Percentiles rank a stretch among this genome's conserved stretches.
These are phyloP conservation scores for Pseudonitzschia multiseries DNA, from an alignment of 108 stramenopile species.

Conservation along the genomic window DNA sequence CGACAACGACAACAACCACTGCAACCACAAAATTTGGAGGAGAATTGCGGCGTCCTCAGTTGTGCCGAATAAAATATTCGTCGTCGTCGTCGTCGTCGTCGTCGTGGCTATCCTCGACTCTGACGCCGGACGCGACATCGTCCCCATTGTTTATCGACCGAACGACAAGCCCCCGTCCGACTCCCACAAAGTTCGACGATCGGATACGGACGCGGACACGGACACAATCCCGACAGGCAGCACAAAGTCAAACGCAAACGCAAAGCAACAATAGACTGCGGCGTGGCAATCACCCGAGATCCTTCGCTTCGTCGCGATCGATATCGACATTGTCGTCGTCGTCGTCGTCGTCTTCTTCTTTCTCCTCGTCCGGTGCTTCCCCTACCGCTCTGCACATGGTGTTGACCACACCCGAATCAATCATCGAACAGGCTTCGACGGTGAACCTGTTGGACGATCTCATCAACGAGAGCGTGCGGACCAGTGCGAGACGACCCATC, in stretches of 20 bases:
- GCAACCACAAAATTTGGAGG: neutral
- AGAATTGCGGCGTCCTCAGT: neutral
- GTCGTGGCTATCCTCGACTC: too few relatives aligned
- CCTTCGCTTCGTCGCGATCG: neutral
- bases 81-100: neutral
- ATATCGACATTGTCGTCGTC: neutral
- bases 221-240: neutral
- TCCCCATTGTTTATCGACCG: neutral
- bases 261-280: too few relatives aligned
- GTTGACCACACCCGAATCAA: constrained; percentile 76
- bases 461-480: constrained; percentile 83
- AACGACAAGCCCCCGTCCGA: neutral
- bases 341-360: neutral
- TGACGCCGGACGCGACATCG: neutral
- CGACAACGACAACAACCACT: neutral
- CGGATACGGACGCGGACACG: neutral
- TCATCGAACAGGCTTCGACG: constrained; percentile 89
- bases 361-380: neutral
- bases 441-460: constrained; percentile 81
- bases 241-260: neutral
- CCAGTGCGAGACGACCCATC: constrained; percentile 67
- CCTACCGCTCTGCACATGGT: constrained; percentile 64
- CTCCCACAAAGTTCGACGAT: neutral
- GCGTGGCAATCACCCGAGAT: too few relatives aligned
- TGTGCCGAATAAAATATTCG: neutral